phyloP scores from a whole-genome alignment of 768 basidiomycete species.

The Baorangia bicolor region DNA sequence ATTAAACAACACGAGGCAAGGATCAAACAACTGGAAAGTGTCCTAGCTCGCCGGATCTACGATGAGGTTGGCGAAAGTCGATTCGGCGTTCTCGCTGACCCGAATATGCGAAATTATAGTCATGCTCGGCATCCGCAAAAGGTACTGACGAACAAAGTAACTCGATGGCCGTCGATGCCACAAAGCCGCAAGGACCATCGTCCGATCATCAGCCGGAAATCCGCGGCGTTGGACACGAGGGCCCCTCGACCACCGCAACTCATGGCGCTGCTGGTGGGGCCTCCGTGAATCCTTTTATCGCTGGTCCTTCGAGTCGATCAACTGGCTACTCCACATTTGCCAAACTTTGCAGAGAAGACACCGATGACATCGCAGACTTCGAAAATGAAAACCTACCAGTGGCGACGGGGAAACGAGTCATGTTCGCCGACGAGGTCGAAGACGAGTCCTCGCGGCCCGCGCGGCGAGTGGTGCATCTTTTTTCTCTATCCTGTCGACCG shows the following conservation, averaged over 20 bases:
- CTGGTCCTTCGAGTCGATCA: constrained; percentile 23
- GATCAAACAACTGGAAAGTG: constrained; percentile 45
- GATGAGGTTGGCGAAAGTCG: constrained; percentile 27
- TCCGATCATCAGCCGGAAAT: constrained; percentile 17
- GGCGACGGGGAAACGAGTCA: constrained; percentile 24
- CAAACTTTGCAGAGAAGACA: constrained; percentile 27
- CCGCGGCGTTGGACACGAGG: constrained; percentile 19
- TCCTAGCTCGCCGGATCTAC: constrained; percentile 45
- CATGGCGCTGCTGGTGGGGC: constrained; percentile 2
- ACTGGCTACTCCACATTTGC: constrained; percentile 21
- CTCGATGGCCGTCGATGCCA: constrained; percentile 7
- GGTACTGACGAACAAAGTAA: constrained; percentile 12
- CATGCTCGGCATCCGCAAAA: constrained; percentile 10
- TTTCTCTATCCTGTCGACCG: background rate
- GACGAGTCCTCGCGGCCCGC: constrained; percentile 24
- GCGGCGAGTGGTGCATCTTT: constrained; percentile 26
- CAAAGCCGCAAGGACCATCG: constrained; percentile 7
- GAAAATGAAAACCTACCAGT: constrained; percentile 19
- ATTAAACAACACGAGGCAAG: constrained; percentile 44
- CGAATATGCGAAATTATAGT: constrained; percentile 13
- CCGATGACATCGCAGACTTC: constrained; percentile 26
- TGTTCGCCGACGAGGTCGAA: constrained; percentile 23
- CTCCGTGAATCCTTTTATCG: constrained; percentile 7
- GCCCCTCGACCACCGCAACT: constrained; percentile 6
- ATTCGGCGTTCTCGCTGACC: constrained; percentile 15